Conservation (phyloP, 1,284 basidiomycete genomes). For the Ustilago bromivora region DNA sequence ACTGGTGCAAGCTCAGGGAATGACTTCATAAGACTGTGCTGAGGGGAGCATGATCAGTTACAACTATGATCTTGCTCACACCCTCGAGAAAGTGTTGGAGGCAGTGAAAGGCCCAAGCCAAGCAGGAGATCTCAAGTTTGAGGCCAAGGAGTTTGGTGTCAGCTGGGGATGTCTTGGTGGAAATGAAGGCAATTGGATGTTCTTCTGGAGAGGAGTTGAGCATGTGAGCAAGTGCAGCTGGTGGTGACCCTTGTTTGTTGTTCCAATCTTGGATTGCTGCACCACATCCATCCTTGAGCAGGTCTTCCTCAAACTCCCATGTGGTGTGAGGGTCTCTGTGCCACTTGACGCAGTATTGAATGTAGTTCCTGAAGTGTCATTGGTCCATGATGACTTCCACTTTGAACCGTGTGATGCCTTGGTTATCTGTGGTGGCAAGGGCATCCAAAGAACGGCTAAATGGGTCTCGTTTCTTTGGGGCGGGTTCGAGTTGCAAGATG, state of each 20-base stretch:
- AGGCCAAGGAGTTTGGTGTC: too few relatives aligned
- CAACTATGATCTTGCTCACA: background rate
- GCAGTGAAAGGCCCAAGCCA: too few relatives aligned
- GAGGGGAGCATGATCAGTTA: background rate
- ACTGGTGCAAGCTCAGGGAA: background rate
- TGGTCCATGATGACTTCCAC: background rate
- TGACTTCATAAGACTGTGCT: background rate
- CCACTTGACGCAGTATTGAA: background rate
- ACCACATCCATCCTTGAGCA: background rate
- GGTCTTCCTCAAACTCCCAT: background rate
- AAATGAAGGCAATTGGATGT: too few relatives aligned
- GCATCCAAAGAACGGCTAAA: too few relatives aligned
- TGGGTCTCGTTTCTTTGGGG: background rate
- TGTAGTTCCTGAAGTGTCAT: background rate
- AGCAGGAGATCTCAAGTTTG: too few relatives aligned
- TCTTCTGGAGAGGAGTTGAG: too few relatives aligned
- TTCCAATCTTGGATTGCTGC: background rate
- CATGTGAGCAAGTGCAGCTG: too few relatives aligned
- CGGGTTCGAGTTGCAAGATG: background rate
- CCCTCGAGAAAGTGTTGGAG: slow-evolving; percentile 8
- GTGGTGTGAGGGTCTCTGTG: background rate
- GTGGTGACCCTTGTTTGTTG: too few relatives aligned
- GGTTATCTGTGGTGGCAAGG: background rate
- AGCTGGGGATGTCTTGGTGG: too few relatives aligned
- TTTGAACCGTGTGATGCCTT: background rate